Evolutionary conservation across 306 rosid genomes (phyloP), one percentile per base, ranked within the genome.

Genomic region (Corylus heterophylla): DNA sequence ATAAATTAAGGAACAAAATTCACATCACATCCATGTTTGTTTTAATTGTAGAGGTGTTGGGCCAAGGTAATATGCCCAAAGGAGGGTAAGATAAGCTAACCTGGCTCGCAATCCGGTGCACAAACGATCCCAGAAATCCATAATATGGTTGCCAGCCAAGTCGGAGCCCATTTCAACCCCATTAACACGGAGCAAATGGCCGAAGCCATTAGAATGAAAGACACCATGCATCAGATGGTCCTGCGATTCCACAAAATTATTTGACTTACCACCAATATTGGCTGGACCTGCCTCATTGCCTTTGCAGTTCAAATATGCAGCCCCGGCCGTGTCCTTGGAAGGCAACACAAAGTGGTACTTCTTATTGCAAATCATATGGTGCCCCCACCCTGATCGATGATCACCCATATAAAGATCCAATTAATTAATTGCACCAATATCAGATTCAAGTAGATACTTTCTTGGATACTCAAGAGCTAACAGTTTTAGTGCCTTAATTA

Each of bases 191-290:
- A 90, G 86, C 92, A 94, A 92, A 88, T 94, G 97, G 4, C 98
- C 94, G 71, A 89, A 89, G 18, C 98, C 97, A 75, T 94, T 94
- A 62, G 96, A 90, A 83, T 93, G 98, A 84, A 94, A 85, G 56
- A 90, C 94, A 77, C 92, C 97, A 83, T 94, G 97, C 92, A 92
- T 86, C 86, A 86, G 83, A 82, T 92, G 94, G 35, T 89, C 92
- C 70, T 89, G 71, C 80, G 80, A 74, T 58, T 84, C 86, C 78
- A 74, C 81, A 76, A 88, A 73, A 59, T 82, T 85, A 59, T 82
- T 85, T 50, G 86, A 89, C 90, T 75, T 81, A 84, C 87, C 82
- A 79, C 35, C 3, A 31, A 31, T 31, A 31, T 74, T 82, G 31
- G 78, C n/a, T 69, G 20, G 54, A 70, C 62, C 45, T 12, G 82